Evolutionary conservation across 2,329 filamentous ascomycete genomes (phyloP).

Genomic region (Dactylellina drechsleri): DNA sequence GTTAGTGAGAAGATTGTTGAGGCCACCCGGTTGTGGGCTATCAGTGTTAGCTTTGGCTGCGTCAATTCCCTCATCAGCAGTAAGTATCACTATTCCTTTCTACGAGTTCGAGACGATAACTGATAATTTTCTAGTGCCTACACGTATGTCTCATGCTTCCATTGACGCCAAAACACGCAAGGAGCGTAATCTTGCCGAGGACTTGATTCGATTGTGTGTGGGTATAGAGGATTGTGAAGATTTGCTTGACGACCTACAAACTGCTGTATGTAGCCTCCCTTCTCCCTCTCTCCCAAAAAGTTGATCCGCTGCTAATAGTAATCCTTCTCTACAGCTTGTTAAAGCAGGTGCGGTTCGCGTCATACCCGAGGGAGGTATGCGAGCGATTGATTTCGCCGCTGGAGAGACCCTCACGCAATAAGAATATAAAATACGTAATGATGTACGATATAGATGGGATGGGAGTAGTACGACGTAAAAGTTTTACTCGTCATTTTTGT

Average conservation of each 20-base stretch:
- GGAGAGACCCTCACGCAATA: slow-evolving; percentile 41
- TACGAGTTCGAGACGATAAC: not conserved
- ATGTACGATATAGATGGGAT: slow-evolving; percentile 26
- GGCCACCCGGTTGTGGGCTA: slow-evolving; percentile 88
- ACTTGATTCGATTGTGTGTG: slow-evolving; percentile 93
- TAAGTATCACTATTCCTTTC: slow-evolving; percentile 6
- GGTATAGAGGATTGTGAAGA: slow-evolving; percentile 92
- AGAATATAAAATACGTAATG: not conserved
- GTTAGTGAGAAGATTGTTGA: slow-evolving; percentile 94
- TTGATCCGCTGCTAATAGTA: not conserved
- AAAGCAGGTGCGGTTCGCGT: slow-evolving; percentile 93
- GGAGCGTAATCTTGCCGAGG: slow-evolving; percentile 92
- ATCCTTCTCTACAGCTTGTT: slow-evolving; percentile 72
- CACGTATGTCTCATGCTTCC: slow-evolving; percentile 98
- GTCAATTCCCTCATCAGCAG: slow-evolving; percentile 97
- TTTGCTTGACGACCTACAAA: slow-evolving; percentile 88
- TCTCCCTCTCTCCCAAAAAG: not conserved
- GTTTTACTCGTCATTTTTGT: not conserved
- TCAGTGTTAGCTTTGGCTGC: slow-evolving; percentile 96
- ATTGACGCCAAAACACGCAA: slow-evolving; percentile 93
- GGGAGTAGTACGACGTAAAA: slow-evolving; percentile 38
- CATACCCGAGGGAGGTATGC: slow-evolving; percentile 78
- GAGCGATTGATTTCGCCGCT: slow-evolving; percentile 65
- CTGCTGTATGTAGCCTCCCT: slow-evolving; percentile 75
- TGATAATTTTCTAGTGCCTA: slow-evolving; percentile 72